These are phyloP conservation scores for Leccinum ochraceum DNA, from an alignment of 768 basidiomycete genomes.

Conservation along the genomic window DNA sequence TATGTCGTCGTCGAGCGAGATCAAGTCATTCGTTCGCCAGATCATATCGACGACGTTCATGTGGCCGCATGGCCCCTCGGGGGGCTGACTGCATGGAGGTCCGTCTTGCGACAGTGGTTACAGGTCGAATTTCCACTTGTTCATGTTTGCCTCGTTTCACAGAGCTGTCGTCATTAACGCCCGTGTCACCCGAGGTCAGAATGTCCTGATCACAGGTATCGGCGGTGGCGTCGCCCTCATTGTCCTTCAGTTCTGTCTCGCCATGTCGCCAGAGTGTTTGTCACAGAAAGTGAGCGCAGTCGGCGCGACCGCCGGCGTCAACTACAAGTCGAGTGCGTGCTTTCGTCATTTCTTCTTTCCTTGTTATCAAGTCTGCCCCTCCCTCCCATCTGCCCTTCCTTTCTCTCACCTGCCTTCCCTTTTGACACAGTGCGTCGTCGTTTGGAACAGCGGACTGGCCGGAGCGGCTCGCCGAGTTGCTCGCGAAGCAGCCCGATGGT, in stretches of 20 bases:
- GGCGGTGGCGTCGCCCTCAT: constrained; percentile 84
- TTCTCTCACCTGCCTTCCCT: not conserved
- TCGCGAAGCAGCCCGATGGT: constrained; percentile 36
- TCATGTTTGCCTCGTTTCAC: not conserved
- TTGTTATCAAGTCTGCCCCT: too few relatives aligned
- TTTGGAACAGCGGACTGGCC: constrained; percentile 52
- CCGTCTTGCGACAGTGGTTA: constrained; percentile 10
- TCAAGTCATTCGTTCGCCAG: constrained; percentile 60
- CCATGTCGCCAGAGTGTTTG: constrained; percentile 76
- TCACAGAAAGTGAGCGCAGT: constrained; percentile 63
- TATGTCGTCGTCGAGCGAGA: constrained; percentile 75
- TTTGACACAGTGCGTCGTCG: not conserved
- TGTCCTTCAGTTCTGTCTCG: constrained; percentile 73
- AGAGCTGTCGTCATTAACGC: too few relatives aligned
- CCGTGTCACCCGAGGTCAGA: too few relatives aligned
- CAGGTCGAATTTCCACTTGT: not conserved
- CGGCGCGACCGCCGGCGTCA: constrained; percentile 75
- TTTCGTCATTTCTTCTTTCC: not conserved
- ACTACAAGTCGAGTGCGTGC: constrained; percentile 63
- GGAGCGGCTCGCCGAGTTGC: constrained; percentile 42
- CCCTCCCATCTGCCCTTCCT: too few relatives aligned
- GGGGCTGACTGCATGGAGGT: constrained; percentile 87
- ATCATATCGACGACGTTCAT: constrained; percentile 67
- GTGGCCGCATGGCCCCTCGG: constrained; percentile 77
- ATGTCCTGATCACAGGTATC: constrained; percentile 78